Conservation (phyloP, 177 flowering plant genomes). For the Tripterygium wilfordii region DNA sequence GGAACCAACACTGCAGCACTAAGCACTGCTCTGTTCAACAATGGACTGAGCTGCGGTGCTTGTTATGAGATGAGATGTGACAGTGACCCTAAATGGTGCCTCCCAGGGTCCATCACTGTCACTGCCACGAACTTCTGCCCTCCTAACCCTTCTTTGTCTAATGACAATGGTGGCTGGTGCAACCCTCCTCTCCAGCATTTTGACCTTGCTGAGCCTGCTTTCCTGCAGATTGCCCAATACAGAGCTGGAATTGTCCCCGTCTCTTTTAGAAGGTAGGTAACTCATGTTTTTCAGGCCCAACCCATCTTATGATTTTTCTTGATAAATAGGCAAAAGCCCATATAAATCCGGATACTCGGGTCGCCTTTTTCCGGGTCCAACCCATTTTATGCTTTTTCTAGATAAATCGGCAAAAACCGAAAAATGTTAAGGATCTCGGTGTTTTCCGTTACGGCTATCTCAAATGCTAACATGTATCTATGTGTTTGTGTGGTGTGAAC, state of each 20-base stretch:
- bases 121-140: constrained; percentile 77
- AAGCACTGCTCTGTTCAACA: constrained; percentile 73
- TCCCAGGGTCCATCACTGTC: constrained; percentile 37
- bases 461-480: too few species aligned
- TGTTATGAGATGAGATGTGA: constrained; percentile 52
- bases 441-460: too few species aligned
- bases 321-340: too few species aligned
- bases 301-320: too few species aligned
- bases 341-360: too few species aligned
- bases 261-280: constrained; percentile 41
- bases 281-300: background rate
- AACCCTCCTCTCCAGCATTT: constrained; percentile 74
- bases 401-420: too few species aligned
- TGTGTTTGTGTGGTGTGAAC: constrained; percentile 2
- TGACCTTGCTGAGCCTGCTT: constrained; percentile 67
- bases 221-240: constrained; percentile 60
- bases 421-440: too few species aligned
- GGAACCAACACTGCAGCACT: constrained; percentile 73
- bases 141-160: constrained; percentile 45
- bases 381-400: too few species aligned
- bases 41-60: constrained; percentile 56
- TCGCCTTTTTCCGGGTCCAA: too few species aligned
- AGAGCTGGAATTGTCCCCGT: constrained; percentile 64
- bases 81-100: constrained; percentile 52
- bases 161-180: constrained; percentile 74